Evolutionary conservation across 2,329 filamentous ascomycete species (phyloP).

Genomic region (Pseudogymnoascus sp.): DNA sequence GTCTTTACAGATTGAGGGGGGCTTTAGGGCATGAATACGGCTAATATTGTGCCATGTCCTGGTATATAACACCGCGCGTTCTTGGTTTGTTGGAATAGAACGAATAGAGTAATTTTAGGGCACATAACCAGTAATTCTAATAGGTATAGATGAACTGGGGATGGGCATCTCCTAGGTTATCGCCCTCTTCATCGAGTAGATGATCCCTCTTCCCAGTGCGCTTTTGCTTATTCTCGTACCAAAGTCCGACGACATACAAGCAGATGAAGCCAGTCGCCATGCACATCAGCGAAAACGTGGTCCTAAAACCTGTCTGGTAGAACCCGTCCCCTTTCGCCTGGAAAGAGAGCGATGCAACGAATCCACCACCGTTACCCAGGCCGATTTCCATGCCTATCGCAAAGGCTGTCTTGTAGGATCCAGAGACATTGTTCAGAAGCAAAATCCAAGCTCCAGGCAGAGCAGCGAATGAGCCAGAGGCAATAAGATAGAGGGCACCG

Average conservation of each 20-base stretch:
- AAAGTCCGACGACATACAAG: conserved; percentile 33
- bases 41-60: too few relatives aligned
- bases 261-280: conserved; percentile 11
- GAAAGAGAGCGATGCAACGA: conserved; percentile 5
- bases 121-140: neutral
- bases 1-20: too few relatives aligned
- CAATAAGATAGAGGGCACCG: conserved; percentile 33
- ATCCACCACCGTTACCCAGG: conserved; percentile 2
- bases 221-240: conserved; percentile 39
- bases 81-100: too few relatives aligned
- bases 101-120: too few relatives aligned
- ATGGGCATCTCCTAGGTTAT: conserved; percentile 9
- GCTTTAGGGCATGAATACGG: too few relatives aligned
- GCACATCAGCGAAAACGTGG: conserved; percentile 21
- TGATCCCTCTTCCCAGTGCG: conserved; percentile 40
- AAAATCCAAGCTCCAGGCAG: conserved; percentile 36
- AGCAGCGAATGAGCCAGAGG: conserved; percentile 28
- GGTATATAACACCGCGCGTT: too few relatives aligned
- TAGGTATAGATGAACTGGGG: conserved; percentile 9
- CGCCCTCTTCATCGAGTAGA: conserved; percentile 27
- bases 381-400: conserved; percentile 25
- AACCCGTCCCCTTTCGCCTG: conserved; percentile 7
- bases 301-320: conserved; percentile 3
- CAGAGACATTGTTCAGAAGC: conserved; percentile 46
- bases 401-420: conserved; percentile 37